Conservation (phyloP, 495 filamentous ascomycete species). For the Lineolata rhizophorae region DNA sequence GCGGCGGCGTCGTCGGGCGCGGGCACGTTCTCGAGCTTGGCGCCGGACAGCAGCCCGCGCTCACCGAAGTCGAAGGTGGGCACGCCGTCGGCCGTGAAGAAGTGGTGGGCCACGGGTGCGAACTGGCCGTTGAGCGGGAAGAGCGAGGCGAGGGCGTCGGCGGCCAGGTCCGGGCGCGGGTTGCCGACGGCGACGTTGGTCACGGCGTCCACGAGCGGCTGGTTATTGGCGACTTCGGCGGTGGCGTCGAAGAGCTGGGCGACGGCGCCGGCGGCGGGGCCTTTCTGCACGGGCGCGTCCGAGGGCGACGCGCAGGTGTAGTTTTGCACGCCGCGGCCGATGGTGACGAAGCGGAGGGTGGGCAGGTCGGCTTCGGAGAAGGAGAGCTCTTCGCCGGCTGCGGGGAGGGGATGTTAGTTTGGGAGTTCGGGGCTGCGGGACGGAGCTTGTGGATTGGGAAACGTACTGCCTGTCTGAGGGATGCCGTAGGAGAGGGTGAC, state of each 20-base stretch:
- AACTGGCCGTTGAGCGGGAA: slow-evolving; percentile 37
- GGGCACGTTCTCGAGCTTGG: slow-evolving; percentile 35
- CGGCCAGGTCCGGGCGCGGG: slow-evolving; percentile 16
- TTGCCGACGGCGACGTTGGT: slow-evolving; percentile 33
- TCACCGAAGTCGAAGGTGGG: slow-evolving; percentile 54
- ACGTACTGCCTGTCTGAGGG: no score
- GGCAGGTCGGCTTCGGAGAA: slow-evolving; percentile 20
- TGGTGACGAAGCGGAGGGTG: slow-evolving; percentile 55
- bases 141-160: slow-evolving; percentile 28
- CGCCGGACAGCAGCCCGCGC: slow-evolving; percentile 40
- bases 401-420: no score
- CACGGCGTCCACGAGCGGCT: slow-evolving; percentile 35
- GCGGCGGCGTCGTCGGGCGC: slow-evolving; percentile 35
- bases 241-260: slow-evolving; percentile 76
- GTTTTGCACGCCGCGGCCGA: slow-evolving; percentile 82
- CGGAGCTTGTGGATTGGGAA: no score
- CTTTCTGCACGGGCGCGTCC: slow-evolving; percentile 34
- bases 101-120: slow-evolving; percentile 48
- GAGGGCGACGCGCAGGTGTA: slow-evolving; percentile 66
- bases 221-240: slow-evolving; percentile 46
- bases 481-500: no score
- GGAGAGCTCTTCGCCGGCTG: no score
- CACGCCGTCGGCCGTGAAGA: slow-evolving; percentile 37
- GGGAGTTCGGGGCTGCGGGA: no score
- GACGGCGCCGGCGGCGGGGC: slow-evolving; percentile 48